These are phyloP conservation scores for Vanrija pseudolonga DNA, from an alignment of 1,284 basidiomycete species.

Conservation along the genomic window DNA sequence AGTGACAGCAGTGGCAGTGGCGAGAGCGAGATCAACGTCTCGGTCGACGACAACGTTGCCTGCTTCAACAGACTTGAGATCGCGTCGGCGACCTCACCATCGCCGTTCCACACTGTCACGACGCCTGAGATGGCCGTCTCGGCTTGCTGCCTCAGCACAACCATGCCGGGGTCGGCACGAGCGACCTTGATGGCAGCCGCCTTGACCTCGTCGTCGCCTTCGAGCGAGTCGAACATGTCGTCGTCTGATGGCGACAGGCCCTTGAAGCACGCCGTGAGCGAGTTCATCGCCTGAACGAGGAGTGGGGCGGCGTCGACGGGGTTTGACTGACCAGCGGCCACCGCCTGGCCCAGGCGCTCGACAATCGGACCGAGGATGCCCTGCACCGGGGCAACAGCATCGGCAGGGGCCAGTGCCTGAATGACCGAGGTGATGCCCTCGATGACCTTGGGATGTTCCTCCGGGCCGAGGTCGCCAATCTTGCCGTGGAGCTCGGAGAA, in stretches of 20 bases:
- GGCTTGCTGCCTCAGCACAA: constrained; percentile 62
- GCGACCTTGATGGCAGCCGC: constrained; percentile 54
- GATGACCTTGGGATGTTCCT: constrained; percentile 81
- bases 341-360: constrained; percentile 61
- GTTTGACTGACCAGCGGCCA: constrained; percentile 35
- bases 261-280: constrained; percentile 73
- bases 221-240: constrained; percentile 55
- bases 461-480: constrained; percentile 70
- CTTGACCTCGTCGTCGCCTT: constrained; percentile 51
- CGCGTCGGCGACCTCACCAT: constrained; percentile 65
- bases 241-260: constrained; percentile 75
- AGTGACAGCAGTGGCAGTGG: constrained; percentile 72
- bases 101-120: constrained; percentile 70
- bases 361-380: constrained; percentile 73
- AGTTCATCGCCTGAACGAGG: constrained; percentile 61
- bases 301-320: constrained; percentile 10
- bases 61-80: constrained; percentile 42
- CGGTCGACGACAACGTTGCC: constrained; percentile 34
- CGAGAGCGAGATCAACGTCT: constrained; percentile 71
- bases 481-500: constrained; percentile 78
- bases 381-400: constrained; percentile 75
- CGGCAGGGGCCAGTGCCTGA: constrained; percentile 70
- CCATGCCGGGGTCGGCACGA: constrained; percentile 63
- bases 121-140: constrained; percentile 59
- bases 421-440: constrained; percentile 87